Evolutionary conservation across 2,329 filamentous ascomycete genomes (phyloP).

Genomic region (Cercospora sp.): DNA sequence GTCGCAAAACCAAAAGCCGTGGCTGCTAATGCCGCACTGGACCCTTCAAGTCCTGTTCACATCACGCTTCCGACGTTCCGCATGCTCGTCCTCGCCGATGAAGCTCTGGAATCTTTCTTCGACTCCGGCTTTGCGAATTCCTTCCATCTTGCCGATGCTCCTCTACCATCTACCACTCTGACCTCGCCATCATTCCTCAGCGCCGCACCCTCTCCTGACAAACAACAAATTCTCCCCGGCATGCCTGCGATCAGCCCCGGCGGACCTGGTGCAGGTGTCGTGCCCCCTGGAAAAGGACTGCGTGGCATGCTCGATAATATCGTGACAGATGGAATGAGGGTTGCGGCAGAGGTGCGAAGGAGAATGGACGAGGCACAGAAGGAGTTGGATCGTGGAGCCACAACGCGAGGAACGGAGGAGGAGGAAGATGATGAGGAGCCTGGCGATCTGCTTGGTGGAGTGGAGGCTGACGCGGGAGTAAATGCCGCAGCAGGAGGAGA

Average conservation of each 20-base stretch:
- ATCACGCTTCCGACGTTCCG: slow-evolving; percentile 97
- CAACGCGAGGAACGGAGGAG: slow-evolving; percentile 53
- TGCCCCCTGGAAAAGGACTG: slow-evolving; percentile 70
- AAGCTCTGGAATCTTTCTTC: slow-evolving; percentile 94
- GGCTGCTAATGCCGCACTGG: slow-evolving; percentile 83
- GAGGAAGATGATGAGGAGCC: slow-evolving; percentile 70
- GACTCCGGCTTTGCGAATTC: slow-evolving; percentile 92
- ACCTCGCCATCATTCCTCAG: slow-evolving; percentile 71
- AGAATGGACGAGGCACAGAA: slow-evolving; percentile 94
- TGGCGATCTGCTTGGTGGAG: slow-evolving; percentile 51
- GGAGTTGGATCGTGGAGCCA: slow-evolving; percentile 80
- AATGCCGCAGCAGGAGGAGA: slow-evolving; percentile 9
- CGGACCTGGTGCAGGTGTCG: slow-evolving; percentile 52
- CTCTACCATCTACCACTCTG: slow-evolving; percentile 50
- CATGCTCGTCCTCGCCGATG: slow-evolving; percentile 96
- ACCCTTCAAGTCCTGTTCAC: slow-evolving; percentile 88
- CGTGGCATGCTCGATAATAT: slow-evolving; percentile 95
- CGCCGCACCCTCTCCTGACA: slow-evolving; percentile 50
- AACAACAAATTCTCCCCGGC: neutral
- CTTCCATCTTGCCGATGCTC: slow-evolving; percentile 77
- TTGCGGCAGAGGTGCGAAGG: slow-evolving; percentile 86
- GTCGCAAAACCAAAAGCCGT: slow-evolving; percentile 59
- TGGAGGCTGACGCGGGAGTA: slow-evolving; percentile 49
- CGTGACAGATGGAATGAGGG: slow-evolving; percentile 94
- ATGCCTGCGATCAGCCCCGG: slow-evolving; percentile 34